phyloP scores from a whole-genome alignment of 192 early-diverging fungal species.

The Backusella australiensis region DNA sequence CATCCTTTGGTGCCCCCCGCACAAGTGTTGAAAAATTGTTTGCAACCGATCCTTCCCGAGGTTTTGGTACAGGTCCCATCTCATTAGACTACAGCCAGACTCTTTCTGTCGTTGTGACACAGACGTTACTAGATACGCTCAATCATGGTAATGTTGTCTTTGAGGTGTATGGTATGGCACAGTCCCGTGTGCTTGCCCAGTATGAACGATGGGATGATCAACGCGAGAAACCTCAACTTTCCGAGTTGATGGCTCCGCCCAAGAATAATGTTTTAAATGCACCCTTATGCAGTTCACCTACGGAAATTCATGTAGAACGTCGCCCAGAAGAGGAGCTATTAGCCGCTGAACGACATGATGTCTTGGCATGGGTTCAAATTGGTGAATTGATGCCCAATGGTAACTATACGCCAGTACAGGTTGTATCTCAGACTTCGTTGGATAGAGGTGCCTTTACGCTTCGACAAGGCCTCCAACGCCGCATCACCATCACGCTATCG shows the following conservation, averaged over 20 bases:
- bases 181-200: constrained; percentile 32
- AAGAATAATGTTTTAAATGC: constrained; percentile 29
- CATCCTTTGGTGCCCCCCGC: constrained; percentile 53
- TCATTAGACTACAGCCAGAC: constrained; percentile 55
- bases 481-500: constrained; percentile 58
- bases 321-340: constrained; percentile 55
- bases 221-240: constrained; percentile 37
- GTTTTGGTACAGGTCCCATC: constrained; percentile 48
- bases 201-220: constrained; percentile 55
- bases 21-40: constrained; percentile 46
- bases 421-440: constrained; percentile 36
- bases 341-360: constrained; percentile 64
- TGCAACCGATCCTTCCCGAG: constrained; percentile 56
- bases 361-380: constrained; percentile 62
- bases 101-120: constrained; percentile 40
- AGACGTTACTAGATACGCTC: constrained; percentile 13
- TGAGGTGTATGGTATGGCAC: constrained; percentile 53
- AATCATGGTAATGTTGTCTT: constrained; percentile 37
- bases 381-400: constrained; percentile 64
- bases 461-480: constrained; percentile 74
- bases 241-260: constrained; percentile 25
- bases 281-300: constrained; percentile 20
- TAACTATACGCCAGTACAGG: constrained; percentile 57
- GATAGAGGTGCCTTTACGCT: constrained; percentile 59
- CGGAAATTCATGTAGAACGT: not conserved